phyloP scores from a whole-genome alignment of 176 grass and related monocot species.

The sorghum (Sorghum bicolor) region Sorghum_bicolor_NCBIv3 NC_012872.2:8472501-8473000 shows the following conservation, averaged over 20 bases:
- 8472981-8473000: constrained; percentile 40
- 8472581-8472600: background rate
- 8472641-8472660: background rate
- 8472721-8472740: background rate
- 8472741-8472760: constrained; percentile 52
- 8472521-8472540: background rate
- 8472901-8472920: constrained; percentile 25
- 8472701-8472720: background rate
- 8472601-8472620: background rate
- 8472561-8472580: background rate
- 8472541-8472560: background rate
- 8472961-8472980: constrained; percentile 26
- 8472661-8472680: background rate
- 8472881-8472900: constrained; percentile 16
- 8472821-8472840: constrained; percentile 61
- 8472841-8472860: constrained; percentile 32
- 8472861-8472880: constrained; percentile 9
- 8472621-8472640: background rate
- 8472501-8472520: background rate
- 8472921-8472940: constrained; percentile 37
- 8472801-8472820: constrained; percentile 77
- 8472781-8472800: constrained; percentile 90
- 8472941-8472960: constrained; percentile 40
- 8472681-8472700: background rate
- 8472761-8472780: constrained; percentile 54